Evolutionary conservation across 371 early-diverging fungal species (phyloP).

Genomic region (Phascolomyces articulosus): DNA sequence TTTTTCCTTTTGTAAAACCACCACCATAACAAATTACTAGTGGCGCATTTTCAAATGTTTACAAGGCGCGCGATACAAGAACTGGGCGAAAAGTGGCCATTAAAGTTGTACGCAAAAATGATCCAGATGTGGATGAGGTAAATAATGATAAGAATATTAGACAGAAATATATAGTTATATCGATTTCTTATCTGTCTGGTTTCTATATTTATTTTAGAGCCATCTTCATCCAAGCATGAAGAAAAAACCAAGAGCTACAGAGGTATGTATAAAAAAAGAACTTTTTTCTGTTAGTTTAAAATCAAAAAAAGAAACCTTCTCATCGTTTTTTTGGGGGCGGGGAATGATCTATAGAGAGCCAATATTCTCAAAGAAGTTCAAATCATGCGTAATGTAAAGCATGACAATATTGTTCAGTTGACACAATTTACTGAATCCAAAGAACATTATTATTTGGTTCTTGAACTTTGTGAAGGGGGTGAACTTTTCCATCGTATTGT

Average conservation of each 20-base stretch:
- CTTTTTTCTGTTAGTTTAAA: too few relatives aligned
- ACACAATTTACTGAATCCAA: slow-evolving; percentile 65
- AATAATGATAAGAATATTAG: slow-evolving; percentile 5
- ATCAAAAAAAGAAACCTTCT: too few relatives aligned
- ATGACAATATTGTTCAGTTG: slow-evolving; percentile 79
- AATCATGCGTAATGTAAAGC: slow-evolving; percentile 84
- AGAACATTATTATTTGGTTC: slow-evolving; percentile 76
- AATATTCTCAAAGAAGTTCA: slow-evolving; percentile 85
- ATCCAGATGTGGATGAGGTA: slow-evolving; percentile 63
- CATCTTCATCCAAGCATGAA: slow-evolving; percentile 48
- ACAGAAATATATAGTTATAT: slow-evolving; percentile 13
- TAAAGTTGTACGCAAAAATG: slow-evolving; percentile 78
- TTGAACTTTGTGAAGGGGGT: slow-evolving; percentile 86
- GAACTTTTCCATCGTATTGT: slow-evolving; percentile 88
- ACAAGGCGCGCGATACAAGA: slow-evolving; percentile 63
- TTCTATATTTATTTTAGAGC: neutral
- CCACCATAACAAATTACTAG: slow-evolving; percentile 33
- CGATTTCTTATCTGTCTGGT: too few relatives aligned
- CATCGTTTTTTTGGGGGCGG: neutral
- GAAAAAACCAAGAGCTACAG: slow-evolving; percentile 47
- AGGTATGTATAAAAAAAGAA: slow-evolving; percentile 21
- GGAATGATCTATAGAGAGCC: too few relatives aligned
- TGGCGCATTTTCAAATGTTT: slow-evolving; percentile 87
- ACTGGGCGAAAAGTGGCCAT: slow-evolving; percentile 74
- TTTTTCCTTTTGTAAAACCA: too few relatives aligned